phyloP scores from a whole-genome alignment of 768 basidiomycete genomes.

The Suillus lakei region DNA sequence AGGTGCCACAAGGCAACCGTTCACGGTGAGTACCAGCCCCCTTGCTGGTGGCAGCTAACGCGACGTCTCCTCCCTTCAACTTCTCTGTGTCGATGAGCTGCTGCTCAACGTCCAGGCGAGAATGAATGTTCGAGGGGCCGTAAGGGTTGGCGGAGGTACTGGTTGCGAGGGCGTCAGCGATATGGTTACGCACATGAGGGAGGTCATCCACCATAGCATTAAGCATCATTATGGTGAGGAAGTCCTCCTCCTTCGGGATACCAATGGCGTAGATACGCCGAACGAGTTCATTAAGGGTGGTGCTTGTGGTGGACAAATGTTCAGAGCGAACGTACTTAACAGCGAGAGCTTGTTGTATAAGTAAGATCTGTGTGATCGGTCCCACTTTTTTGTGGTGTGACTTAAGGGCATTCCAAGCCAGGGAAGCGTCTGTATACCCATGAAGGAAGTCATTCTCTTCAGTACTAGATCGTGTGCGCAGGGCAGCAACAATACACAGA shows the following conservation, averaged over 20 bases:
- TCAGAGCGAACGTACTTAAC: not conserved
- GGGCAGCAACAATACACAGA: not conserved
- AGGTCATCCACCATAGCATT: not conserved
- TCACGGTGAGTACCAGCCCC: too few relatives aligned
- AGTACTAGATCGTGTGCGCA: not conserved
- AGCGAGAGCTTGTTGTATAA: not conserved
- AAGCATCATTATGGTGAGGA: not conserved
- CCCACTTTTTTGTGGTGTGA: not conserved
- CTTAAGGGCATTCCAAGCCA: not conserved
- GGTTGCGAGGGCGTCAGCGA: not conserved
- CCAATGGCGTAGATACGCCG: not conserved
- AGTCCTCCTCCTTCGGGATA: not conserved
- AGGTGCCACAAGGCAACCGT: not conserved
- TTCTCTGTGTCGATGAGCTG: not conserved
- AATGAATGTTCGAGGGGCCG: not conserved
- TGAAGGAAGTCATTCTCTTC: not conserved
- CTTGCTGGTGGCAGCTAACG: too few relatives aligned
- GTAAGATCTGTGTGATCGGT: not conserved
- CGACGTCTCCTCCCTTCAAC: not conserved
- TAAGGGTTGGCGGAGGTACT: not conserved
- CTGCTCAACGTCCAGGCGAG: not conserved
- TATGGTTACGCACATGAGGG: not conserved
- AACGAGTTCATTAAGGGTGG: not conserved
- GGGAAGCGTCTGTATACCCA: not conserved
- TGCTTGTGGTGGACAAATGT: not conserved